These are phyloP conservation scores for Chaetomium strumarium DNA, from an alignment of 2,329 filamentous ascomycete genomes.

Conservation along the genomic window DNA sequence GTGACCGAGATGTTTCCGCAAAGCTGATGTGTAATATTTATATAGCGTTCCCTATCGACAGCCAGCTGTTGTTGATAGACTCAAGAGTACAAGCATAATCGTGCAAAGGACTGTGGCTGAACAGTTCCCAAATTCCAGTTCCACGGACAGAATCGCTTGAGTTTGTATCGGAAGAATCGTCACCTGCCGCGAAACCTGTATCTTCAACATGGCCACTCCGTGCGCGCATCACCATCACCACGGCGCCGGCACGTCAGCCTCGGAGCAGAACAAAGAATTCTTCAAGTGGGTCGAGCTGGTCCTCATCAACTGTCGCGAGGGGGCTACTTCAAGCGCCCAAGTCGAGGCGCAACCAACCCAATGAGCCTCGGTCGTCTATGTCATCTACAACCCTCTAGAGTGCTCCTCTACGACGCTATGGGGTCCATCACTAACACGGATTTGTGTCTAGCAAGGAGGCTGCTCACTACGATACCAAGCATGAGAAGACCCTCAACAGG, in stretches of 20 bases:
- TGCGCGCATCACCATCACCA: conserved; percentile 1
- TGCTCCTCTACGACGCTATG: too few relatives aligned
- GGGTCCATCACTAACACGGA: background rate
- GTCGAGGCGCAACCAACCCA: too few relatives aligned
- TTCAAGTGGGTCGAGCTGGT: conserved; percentile 35
- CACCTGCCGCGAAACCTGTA: background rate
- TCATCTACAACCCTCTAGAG: too few relatives aligned
- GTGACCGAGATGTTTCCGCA: conserved; percentile 19
- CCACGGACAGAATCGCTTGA: background rate
- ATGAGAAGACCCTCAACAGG: conserved; percentile 46
- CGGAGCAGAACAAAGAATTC: conserved; percentile 33
- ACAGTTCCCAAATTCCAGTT: background rate
- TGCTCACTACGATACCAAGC: conserved; percentile 51
- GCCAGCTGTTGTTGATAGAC: too few relatives aligned
- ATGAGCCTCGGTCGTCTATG: too few relatives aligned
- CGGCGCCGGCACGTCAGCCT: background rate
- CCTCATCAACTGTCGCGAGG: too few relatives aligned
- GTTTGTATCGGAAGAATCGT: background rate
- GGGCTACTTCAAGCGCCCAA: too few relatives aligned
- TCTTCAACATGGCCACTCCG: background rate
- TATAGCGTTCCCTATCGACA: too few relatives aligned
- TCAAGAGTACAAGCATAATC: background rate
- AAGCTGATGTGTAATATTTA: background rate
- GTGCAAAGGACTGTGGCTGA: too few relatives aligned
- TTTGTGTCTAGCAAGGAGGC: conserved; percentile 41